A percentile compares a stretch with the other conserved stretches of the same genome.
These are phyloP conservation scores for Naganishia cerealis DNA, from an alignment of 1,284 basidiomycete genomes.

Conservation along the genomic window DNA sequence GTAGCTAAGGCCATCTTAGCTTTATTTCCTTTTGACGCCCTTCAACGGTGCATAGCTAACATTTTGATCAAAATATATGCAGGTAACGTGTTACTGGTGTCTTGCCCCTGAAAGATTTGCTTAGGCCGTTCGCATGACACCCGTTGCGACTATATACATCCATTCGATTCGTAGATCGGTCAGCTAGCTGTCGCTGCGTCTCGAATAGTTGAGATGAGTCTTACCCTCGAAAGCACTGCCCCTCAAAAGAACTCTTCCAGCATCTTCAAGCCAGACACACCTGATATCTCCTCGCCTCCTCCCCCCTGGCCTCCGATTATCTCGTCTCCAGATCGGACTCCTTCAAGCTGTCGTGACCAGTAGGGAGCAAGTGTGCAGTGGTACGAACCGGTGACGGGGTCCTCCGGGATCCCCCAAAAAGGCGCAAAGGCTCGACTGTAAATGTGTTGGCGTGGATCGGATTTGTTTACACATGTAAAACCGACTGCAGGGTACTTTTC, in stretches of 20 bases:
- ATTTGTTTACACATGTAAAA: not conserved
- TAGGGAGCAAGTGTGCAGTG: slow-evolving; percentile 61
- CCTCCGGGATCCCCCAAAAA: slow-evolving; percentile 55
- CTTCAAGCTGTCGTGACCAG: slow-evolving; percentile 56
- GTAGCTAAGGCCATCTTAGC: too few relatives aligned
- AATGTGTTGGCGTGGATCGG: slow-evolving; percentile 10
- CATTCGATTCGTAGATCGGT: not conserved
- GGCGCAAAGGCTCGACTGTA: slow-evolving; percentile 35
- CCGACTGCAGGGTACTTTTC: slow-evolving; percentile 12
- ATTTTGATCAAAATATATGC: not conserved
- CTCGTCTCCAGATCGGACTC: slow-evolving; percentile 35
- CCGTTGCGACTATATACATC: not conserved
- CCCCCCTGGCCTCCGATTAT: slow-evolving; percentile 61
- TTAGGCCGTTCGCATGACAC: slow-evolving; percentile 18
- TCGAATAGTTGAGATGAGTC: not conserved
- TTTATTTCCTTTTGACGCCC: too few relatives aligned
- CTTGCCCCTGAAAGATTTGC: not conserved
- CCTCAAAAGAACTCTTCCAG: slow-evolving; percentile 49
- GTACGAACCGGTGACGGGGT: slow-evolving; percentile 63
- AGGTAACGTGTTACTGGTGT: not conserved
- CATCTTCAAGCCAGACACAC: slow-evolving; percentile 53
- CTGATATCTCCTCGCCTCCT: slow-evolving; percentile 58
- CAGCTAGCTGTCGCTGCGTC: not conserved
- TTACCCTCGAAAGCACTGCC: slow-evolving; percentile 49
- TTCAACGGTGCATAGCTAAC: not conserved